Conservation (phyloP, 164 flowering plant species). For the Stephania cephalantha region DNA sequence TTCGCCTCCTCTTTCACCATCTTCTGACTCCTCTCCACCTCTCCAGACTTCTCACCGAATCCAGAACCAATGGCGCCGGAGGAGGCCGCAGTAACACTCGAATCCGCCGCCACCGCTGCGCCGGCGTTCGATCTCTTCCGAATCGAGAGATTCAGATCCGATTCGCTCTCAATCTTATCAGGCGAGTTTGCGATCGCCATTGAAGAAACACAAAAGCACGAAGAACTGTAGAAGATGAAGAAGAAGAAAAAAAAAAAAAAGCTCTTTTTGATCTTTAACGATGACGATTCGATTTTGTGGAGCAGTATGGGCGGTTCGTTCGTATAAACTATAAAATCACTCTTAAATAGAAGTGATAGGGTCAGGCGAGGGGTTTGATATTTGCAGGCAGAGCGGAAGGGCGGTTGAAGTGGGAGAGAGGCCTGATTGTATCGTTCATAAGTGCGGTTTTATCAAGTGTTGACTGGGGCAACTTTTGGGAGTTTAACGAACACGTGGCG, state of each 20-base stretch:
- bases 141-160: constrained; percentile 20
- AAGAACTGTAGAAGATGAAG: no score
- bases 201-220: background rate
- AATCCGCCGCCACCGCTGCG: background rate
- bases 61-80: constrained; percentile 9
- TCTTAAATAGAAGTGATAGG: background rate
- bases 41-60: constrained; percentile 2
- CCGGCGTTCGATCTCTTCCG: constrained; percentile 20
- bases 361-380: background rate
- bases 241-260: background rate
- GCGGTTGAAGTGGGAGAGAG: background rate
- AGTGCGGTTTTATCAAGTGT: background rate
- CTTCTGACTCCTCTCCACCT: constrained; percentile 5
- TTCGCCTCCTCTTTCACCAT: constrained; percentile 3
- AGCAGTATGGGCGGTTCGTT: background rate
- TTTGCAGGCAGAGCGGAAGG: background rate
- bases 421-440: background rate
- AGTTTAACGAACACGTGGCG: background rate
- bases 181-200: constrained; percentile 24
- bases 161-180: background rate
- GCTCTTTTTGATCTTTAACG: no score
- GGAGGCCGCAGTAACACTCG: background rate
- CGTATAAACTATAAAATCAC: background rate
- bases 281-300: background rate
- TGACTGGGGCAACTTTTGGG: background rate